phyloP scores from a whole-genome alignment of 768 basidiomycete species.

The Mycena capillaripes region DNA sequence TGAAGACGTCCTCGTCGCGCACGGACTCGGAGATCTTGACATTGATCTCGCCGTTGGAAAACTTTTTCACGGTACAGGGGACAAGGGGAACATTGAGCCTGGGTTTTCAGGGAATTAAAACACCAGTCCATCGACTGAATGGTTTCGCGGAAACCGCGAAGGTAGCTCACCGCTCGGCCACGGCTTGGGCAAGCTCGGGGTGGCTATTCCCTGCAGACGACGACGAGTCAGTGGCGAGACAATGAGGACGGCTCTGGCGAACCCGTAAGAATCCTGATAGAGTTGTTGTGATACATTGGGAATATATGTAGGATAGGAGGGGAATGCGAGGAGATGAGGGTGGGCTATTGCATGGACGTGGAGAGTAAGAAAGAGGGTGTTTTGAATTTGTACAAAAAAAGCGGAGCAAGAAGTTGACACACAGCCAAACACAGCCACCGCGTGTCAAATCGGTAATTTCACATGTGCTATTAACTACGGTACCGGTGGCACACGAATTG shows the following conservation, averaged over 20 bases:
- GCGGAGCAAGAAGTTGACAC: constrained; percentile 34
- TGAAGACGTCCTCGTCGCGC: constrained; percentile 98
- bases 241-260: constrained; percentile 36
- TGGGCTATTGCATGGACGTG: constrained; percentile 54
- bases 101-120: constrained; percentile 58
- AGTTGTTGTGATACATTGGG: constrained; percentile 86
- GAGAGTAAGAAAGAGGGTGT: constrained; percentile 45
- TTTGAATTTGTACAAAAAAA: neutral
- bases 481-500: constrained; percentile 77
- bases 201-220: constrained; percentile 88
- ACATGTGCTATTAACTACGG: constrained; percentile 45
- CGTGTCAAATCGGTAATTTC: too few relatives aligned
- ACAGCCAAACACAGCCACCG: too few relatives aligned
- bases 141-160: constrained; percentile 55
- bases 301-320: constrained; percentile 11
- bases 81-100: constrained; percentile 93
- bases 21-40: constrained; percentile 96
- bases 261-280: constrained; percentile 84
- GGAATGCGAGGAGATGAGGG: constrained; percentile 13
- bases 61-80: constrained; percentile 88
- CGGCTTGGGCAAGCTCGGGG: constrained; percentile 94
- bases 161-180: constrained; percentile 95
- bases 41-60: constrained; percentile 96
- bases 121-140: constrained; percentile 63
- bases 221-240: neutral